Evolutionary conservation across 495 filamentous ascomycete genomes (phyloP), one percentile per base, ranked within the genome.

Genomic region (Rhypophila decipiens): DNA sequence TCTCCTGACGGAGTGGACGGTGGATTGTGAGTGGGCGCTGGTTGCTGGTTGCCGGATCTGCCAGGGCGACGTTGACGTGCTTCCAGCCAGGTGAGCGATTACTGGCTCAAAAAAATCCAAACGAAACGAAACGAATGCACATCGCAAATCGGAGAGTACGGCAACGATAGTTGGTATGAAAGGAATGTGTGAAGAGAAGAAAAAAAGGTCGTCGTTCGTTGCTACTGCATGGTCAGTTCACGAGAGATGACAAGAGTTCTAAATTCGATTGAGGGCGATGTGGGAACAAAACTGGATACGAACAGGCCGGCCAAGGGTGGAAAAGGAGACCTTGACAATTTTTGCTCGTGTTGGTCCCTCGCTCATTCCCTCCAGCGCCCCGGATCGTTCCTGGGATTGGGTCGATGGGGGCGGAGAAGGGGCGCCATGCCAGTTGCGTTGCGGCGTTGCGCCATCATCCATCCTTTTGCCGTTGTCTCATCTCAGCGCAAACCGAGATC

Each of bases 81-180:
- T 31, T 7, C 27, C 13, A 31, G n/a, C n/a, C n/a, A n/a, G n/a
- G n/a, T n/a, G n/a, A n/a, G 13, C 7, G 13, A 13, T 31, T 7
- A 31, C 27, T 31, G 27, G 27, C 13, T 31, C 27, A 35, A 42
- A 20, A 37, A 34, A 35, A 41, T 57, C 46, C 52, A 40, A 53
- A 41, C n/a, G 47, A 55, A 47, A 23, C 29, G 42, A 49, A 63
- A 61, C 55, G 60, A 63, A 49, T 46, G 49, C 56, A 51, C 48
- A 50, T 50, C 23, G 34, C 37, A 24, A 51, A 18, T 47, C 34
- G 18, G 27, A 45, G 47, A 15, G 15, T 29, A 47, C 37, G 13
- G 8, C 37, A 52, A 42, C 20, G 40, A 42, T 18, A 44, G 21
- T 37, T 34, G 5, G 45, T 18, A 17, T 5, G 22, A 21, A 24